phyloP scores from a whole-genome alignment of 805 yeast species.

The Sporopachydermia quercuum region DNA sequence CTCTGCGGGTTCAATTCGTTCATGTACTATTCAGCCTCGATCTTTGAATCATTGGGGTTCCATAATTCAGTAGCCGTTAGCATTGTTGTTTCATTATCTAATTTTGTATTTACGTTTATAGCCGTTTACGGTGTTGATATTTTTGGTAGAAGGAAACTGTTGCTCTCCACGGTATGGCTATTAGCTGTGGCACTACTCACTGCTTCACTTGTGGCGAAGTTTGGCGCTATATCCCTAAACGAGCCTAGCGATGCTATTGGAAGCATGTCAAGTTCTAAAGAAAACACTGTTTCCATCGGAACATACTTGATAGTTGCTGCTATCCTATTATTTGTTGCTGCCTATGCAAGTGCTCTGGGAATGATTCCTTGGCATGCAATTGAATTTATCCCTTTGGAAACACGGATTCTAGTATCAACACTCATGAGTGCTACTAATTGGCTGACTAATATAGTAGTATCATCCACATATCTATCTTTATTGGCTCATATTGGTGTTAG shows the following conservation, averaged over 20 bases:
- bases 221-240: background rate
- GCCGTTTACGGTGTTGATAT: conserved; percentile 35
- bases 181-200: conserved; percentile 22
- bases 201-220: conserved; percentile 10
- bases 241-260: background rate
- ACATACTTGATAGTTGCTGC: conserved; percentile 4
- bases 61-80: conserved; percentile 41
- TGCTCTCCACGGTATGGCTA: conserved; percentile 27
- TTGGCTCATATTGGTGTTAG: conserved; percentile 17
- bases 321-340: conserved; percentile 22
- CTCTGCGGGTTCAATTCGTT: conserved; percentile 48
- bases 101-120: conserved; percentile 38
- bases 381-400: conserved; percentile 27
- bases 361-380: conserved; percentile 31
- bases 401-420: conserved; percentile 27
- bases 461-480: conserved; percentile 22
- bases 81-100: conserved; percentile 37
- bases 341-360: conserved; percentile 29
- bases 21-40: conserved; percentile 46
- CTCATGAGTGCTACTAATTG: conserved; percentile 28
- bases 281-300: background rate
- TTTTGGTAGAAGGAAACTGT: conserved; percentile 31
- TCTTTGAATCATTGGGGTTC: conserved; percentile 36
- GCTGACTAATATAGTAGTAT: conserved; percentile 24
- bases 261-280: background rate